Evolutionary conservation across 2,329 filamentous ascomycete genomes (phyloP), one percentile per base, ranked within the genome.

Genomic region (Nectriaceae sp.): DNA sequence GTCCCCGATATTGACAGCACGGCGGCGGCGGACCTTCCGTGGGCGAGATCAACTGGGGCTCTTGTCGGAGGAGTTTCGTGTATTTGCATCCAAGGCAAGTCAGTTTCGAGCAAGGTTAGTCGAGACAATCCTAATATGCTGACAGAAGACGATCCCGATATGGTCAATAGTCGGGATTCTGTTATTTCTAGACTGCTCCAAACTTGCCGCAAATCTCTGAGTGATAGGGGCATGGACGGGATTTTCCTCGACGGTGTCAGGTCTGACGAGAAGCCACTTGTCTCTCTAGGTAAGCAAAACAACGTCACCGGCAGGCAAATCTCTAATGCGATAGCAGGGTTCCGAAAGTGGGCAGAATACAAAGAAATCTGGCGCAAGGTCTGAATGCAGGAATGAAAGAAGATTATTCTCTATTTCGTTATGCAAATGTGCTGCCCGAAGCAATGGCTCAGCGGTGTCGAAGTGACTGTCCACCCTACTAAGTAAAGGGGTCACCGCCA

Each of bases 61-160:
- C 71, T 78, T 49, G 75, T 82, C 36, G 82, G 81, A 39, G 82
- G 82, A 21, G 75, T 82, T 29, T 76, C 80, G n/a, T 85, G 82
- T 63, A 77, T 84, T 44, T 84, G 78, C 64, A 76, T 84, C 53
- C 68, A 71, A 60, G 77, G 82, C 82, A 63, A 51, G 77, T 72
- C 19, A 20, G 39, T 40, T 18, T 11, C 16, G 11, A 16, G n/a
- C 21, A 18, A 13, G 16, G 24, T 36, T 36, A 6, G 33, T 10
- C 16, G 16, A 16, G 8, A n/a, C 16, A 19, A 36, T 36, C 33
- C 16, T 6, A 36, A 6, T n/a, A 10, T 36, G 33, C 33, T 10
- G 8, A n/a, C 40, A 79, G 76, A 78, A 40, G 71, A 74, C 16
- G 68, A 74, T 50, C 65, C 70, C 3, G 69, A 70, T 15, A 68